phyloP scores from a whole-genome alignment of 2,329 filamentous ascomycete species.

The Nemania serpens region DNA sequence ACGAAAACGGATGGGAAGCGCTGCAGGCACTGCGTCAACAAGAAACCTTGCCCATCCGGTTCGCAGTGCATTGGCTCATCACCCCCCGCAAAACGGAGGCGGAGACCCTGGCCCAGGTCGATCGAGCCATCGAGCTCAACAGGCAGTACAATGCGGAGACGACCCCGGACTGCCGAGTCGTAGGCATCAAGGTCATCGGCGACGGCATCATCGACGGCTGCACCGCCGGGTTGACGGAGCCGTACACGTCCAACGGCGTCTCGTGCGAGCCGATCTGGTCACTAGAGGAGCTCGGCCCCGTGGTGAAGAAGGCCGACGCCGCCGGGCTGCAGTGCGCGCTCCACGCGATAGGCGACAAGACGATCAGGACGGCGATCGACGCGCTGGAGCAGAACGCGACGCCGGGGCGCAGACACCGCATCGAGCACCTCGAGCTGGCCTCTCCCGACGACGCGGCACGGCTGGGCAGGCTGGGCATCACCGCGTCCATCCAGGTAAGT shows the following conservation, averaged over 20 bases:
- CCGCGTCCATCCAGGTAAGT: constrained; percentile 62
- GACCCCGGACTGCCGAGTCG: constrained; percentile 53
- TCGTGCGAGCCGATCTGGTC: constrained; percentile 60
- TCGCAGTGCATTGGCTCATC: constrained; percentile 63
- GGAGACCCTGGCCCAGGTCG: constrained; percentile 54
- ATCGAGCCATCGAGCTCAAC: constrained; percentile 54
- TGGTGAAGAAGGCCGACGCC: constrained; percentile 58
- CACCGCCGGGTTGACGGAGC: constrained; percentile 63
- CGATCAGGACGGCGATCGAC: constrained; percentile 62
- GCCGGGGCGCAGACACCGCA: constrained; percentile 59
- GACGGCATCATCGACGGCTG: constrained; percentile 70
- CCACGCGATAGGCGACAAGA: constrained; percentile 68
- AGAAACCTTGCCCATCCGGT: constrained; percentile 48
- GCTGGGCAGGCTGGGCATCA: constrained; percentile 63
- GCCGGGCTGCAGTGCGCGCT: constrained; percentile 64
- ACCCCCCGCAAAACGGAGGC: constrained; percentile 50
- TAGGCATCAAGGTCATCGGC: constrained; percentile 68
- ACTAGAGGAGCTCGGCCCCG: constrained; percentile 53
- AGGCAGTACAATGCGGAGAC: constrained; percentile 49
- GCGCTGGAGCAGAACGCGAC: constrained; percentile 51
- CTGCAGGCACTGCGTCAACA: constrained; percentile 47
- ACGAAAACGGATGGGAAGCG: constrained; percentile 59
- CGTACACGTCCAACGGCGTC: constrained; percentile 56
- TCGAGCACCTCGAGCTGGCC: constrained; percentile 68
- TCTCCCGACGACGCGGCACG: constrained; percentile 58